Evolutionary conservation across 257 asterid genomes (phyloP), one percentile per base, ranked within the genome.

Genomic region (Solanum sitiens): DNA sequence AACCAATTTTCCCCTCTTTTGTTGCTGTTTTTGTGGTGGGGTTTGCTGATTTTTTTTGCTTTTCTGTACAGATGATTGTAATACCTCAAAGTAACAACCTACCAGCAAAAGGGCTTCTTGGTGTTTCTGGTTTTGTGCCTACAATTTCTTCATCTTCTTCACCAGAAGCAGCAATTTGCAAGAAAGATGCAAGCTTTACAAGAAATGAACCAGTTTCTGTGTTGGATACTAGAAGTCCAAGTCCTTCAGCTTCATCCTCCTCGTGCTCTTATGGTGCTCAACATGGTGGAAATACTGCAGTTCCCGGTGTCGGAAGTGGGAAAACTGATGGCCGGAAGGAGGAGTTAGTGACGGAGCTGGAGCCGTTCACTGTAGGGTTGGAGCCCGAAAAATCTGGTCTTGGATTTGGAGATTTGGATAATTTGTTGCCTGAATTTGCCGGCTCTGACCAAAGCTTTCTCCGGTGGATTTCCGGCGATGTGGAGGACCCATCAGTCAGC

Each of bases 181-280:
- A 50, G 27, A 50, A 82, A 82, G 71, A 82, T 20, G 27, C 86
- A 15, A 85, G 42, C 87, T 92, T 91, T 91, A 59, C 90, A 8
- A 76, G 86, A 39, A 90, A 89, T 83, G 96, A 93, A 68, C 94
- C 93, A 27, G 87, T 91, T 30, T 92, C 94, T 87, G 92, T 92
- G 73, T 86, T 93, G 89, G 96, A 92, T 42, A 89, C 92, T 8
- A 83, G 93, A 88, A 93, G 96, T 75, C 96, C 95, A 8, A 93
- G 95, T 86, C 94, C 93, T 39, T 93, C 95, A 40, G 93, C 94
- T 39, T 87, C 91, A 37, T 90, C 95, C 83, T 91, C 94, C 61
- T 92, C 92, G 33, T 84, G 86, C 7, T 85, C 79, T 30, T 32
- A 40, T 39, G 73, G 85, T 44, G 65, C n/a, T 2, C 84, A 79